Evolutionary conservation across 345 rosid species (phyloP).

Genomic region (Gossypium thurberi): DNA sequence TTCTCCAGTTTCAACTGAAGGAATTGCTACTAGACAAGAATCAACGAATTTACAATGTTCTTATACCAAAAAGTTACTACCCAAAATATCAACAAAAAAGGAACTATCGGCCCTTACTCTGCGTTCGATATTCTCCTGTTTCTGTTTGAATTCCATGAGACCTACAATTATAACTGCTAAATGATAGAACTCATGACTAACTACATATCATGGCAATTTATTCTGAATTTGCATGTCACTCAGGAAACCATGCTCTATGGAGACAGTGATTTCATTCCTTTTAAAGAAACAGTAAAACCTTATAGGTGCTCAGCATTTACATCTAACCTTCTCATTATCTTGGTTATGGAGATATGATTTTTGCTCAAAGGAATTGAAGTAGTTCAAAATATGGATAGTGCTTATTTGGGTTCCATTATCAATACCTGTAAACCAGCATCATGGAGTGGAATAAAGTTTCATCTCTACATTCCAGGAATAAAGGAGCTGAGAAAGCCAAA

Average conservation of each 20-base stretch:
- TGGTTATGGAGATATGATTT: background rate
- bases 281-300: background rate
- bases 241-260: background rate
- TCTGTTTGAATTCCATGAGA: background rate
- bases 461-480: background rate
- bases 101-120: too few relatives aligned
- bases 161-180: background rate
- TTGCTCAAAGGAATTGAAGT: too few relatives aligned
- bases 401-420: slow-evolving; percentile 6
- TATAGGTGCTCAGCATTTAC: background rate
- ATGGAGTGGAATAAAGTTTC: background rate
- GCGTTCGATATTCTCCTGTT: background rate
- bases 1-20: too few relatives aligned
- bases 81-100: too few relatives aligned
- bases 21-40: too few relatives aligned
- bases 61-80: too few relatives aligned
- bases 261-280: background rate
- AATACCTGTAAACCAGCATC: slow-evolving; percentile 6
- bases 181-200: background rate
- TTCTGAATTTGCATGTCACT: background rate
- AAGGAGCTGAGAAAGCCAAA: background rate
- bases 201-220: background rate
- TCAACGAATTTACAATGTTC: too few relatives aligned
- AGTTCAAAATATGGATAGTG: background rate
- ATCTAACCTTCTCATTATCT: background rate